A percentile compares a stretch with the other conserved stretches of the same genome.
phyloP scores from a whole-genome alignment of 306 rosid species.

The Cucumis hystrix region DNA sequence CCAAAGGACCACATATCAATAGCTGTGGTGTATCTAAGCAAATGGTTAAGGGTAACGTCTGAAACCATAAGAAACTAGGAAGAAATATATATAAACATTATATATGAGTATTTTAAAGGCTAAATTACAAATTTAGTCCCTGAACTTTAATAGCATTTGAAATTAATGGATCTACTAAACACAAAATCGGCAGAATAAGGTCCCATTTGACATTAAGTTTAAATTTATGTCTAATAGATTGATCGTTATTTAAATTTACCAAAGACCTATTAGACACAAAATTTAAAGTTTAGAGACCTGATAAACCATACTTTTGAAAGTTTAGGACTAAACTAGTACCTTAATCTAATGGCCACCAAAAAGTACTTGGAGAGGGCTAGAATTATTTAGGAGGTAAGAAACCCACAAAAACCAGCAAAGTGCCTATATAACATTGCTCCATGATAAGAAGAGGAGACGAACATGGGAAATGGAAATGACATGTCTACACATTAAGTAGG shows the following conservation, averaged over 20 bases:
- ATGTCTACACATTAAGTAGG: background rate
- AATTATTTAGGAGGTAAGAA: background rate
- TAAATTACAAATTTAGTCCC: background rate
- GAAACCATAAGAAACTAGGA: background rate
- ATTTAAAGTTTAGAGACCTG: background rate
- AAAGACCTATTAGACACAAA: background rate
- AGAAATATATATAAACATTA: background rate
- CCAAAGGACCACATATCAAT: slow-evolving; percentile 99
- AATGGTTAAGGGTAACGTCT: slow-evolving; percentile 32
- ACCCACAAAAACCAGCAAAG: background rate
- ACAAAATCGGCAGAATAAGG: too few relatives aligned
- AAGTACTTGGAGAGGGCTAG: background rate
- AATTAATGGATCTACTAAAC: too few relatives aligned
- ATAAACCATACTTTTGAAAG: background rate
- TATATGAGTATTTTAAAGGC: background rate
- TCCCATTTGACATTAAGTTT: background rate
- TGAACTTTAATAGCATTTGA: background rate
- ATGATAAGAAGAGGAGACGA: background rate
- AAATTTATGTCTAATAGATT: background rate
- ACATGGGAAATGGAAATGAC: background rate
- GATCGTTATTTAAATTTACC: too few relatives aligned
- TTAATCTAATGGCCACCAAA: background rate
- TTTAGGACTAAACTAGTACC: background rate
- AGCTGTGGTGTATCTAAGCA: slow-evolving; percentile 74
- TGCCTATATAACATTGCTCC: background rate